Evolutionary conservation across 2,329 filamentous ascomycete species (phyloP).

Genomic region (Sphaerulina populicola): DNA sequence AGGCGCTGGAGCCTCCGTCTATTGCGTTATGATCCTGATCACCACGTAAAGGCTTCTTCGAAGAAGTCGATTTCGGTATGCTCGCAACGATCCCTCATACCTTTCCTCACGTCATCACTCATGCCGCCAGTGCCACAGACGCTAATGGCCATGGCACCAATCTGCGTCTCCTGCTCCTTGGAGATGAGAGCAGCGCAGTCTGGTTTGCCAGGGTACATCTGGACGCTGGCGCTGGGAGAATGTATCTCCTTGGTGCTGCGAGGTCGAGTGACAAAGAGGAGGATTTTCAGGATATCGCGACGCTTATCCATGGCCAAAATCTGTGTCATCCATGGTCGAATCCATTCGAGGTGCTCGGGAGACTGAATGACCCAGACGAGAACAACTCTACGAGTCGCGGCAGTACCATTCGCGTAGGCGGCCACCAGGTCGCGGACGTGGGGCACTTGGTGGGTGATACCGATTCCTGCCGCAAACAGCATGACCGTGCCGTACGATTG

Average conservation of each 20-base stretch:
- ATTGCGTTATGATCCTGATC: constrained; percentile 11
- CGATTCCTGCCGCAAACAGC: constrained; percentile 84
- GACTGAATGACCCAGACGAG: constrained; percentile 91
- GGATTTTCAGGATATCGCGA: constrained; percentile 72
- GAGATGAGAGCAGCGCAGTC: constrained; percentile 71
- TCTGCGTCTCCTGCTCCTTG: constrained; percentile 71
- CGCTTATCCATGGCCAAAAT: constrained; percentile 74
- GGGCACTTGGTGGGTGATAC: constrained; percentile 90
- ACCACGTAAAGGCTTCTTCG: constrained; percentile 68
- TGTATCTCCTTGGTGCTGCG: constrained; percentile 73
- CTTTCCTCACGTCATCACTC: constrained; percentile 64
- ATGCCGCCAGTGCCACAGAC: constrained; percentile 68
- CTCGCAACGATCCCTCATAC: constrained; percentile 57
- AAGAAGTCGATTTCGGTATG: constrained; percentile 65
- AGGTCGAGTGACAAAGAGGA: constrained; percentile 84
- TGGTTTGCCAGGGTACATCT: constrained; percentile 85
- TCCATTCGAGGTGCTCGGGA: constrained; percentile 84
- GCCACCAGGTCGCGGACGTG: constrained; percentile 63
- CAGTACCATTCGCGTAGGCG: constrained; percentile 56
- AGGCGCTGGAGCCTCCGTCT: too few species aligned
- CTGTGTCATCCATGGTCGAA: constrained; percentile 80
- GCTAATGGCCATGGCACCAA: constrained; percentile 81
- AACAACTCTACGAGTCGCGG: constrained; percentile 71
- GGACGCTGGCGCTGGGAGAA: constrained; percentile 68
- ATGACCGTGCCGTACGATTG: constrained; percentile 88